A percentile compares a stretch with the other conserved stretches of the same genome.
These are phyloP conservation scores for Hanseniaspora thailandica DNA, from an alignment of 805 yeast genomes.

Conservation along the genomic window DNA sequence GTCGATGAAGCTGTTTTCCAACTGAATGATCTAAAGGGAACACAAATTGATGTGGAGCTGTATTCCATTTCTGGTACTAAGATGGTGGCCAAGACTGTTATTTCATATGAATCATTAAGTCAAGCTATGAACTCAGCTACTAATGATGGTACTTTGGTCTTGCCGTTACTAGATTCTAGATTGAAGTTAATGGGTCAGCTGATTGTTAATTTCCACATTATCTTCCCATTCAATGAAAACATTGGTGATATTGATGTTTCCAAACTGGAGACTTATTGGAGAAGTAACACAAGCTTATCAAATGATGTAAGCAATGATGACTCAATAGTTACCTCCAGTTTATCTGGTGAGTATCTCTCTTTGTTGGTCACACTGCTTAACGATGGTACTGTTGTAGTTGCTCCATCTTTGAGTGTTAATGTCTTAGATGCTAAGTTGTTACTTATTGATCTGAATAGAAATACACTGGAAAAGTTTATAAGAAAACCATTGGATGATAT, in stretches of 20 bases:
- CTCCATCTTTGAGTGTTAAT: conserved; percentile 53
- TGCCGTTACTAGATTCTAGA: conserved; percentile 75
- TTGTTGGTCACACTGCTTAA: conserved; percentile 57
- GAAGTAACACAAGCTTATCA: conserved; percentile 45
- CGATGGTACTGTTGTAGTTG: conserved; percentile 78
- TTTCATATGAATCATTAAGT: conserved; percentile 41
- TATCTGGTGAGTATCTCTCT: conserved; percentile 67
- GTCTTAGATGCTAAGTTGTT: conserved; percentile 39
- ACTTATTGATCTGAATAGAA: conserved; percentile 41
- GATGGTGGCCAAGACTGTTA: conserved; percentile 74
- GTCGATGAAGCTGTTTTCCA: conserved; percentile 69
- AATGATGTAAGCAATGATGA: conserved; percentile 15
- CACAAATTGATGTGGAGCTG: conserved; percentile 73
- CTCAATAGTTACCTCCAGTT: conserved; percentile 73
- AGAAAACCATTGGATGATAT: conserved; percentile 23
- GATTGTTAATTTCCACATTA: conserved; percentile 64
- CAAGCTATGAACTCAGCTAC: conserved; percentile 29
- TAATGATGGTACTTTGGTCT: conserved; percentile 29
- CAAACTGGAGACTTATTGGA: conserved; percentile 94
- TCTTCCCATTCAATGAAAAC: conserved; percentile 75
- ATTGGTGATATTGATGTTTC: conserved; percentile 64
- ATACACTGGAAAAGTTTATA: conserved; percentile 27
- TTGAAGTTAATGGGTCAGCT: conserved; percentile 73
- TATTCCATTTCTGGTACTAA: conserved; percentile 93
- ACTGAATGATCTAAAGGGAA: conserved; percentile 62